A percentile compares a stretch with the other conserved stretches of the same genome.
phyloP scores from a whole-genome alignment of 495 filamentous ascomycete species.

The Aspergillus kassunensis region DNA sequence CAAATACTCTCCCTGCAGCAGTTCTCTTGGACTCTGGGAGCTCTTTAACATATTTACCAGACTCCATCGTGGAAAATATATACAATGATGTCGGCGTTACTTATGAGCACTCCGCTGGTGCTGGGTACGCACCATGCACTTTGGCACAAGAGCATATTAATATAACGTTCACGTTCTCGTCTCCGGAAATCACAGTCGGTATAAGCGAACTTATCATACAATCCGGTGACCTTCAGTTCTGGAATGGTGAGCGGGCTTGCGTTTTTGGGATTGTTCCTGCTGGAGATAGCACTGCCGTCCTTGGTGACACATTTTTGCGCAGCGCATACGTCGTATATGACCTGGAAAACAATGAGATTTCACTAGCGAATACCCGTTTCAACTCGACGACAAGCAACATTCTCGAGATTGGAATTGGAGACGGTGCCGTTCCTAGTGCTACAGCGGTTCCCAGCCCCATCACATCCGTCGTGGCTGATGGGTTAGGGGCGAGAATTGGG shows the following conservation, averaged over 20 bases:
- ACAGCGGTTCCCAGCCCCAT: constrained; percentile 63
- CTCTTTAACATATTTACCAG: constrained; percentile 82
- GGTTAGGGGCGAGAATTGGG: constrained; percentile 35
- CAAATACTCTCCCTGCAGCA: constrained; percentile 52
- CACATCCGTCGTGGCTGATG: constrained; percentile 36
- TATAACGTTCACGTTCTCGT: constrained; percentile 67
- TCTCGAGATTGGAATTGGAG: constrained; percentile 67
- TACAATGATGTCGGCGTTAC: constrained; percentile 61
- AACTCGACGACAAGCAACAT: constrained; percentile 63
- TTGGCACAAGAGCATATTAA: constrained; percentile 53
- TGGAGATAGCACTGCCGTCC: constrained; percentile 59
- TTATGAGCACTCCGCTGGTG: constrained; percentile 47
- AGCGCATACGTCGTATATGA: constrained; percentile 93
- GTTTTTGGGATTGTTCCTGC: constrained; percentile 75
- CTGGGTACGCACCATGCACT: constrained; percentile 70
- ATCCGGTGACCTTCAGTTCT: constrained; percentile 52
- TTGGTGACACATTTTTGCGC: constrained; percentile 92
- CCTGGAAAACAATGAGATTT: constrained; percentile 81
- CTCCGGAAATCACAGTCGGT: constrained; percentile 63
- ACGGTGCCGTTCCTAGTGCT: constrained; percentile 63
- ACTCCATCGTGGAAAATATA: constrained; percentile 59
- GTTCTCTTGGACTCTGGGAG: constrained; percentile 90
- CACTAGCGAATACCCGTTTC: constrained; percentile 80
- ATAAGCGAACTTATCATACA: constrained; percentile 77
- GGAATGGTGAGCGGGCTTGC: constrained; percentile 59